Base-by-base conservation (phyloP, 192 early-diverging fungal genomes). In the Podochytrium sp. region DNA sequence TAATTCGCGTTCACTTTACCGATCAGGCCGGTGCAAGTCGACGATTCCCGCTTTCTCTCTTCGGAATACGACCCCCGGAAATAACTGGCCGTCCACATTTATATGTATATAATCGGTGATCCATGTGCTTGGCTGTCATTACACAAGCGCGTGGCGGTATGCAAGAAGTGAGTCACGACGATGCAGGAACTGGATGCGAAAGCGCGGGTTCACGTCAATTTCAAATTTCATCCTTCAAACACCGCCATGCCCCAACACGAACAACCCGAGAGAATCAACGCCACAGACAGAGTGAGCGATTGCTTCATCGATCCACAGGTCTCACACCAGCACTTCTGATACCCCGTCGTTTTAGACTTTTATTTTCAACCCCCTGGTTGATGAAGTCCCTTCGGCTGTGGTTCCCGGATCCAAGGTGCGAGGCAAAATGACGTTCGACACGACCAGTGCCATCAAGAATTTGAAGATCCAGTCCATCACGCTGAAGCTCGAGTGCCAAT, bases 391-490 rank as follows among this genome's bases (percentile, higher is more conserved):
- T 10, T 47, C 16, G 32, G 66, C 51, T 27, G 66, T 49, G n/a
- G 32, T n/a, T 29, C 47, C 51, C 10, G 50, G 66, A 14, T 6
- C 7, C 5, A 29, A 16, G 2, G 25, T 69, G 27, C n/a, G 55
- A 33, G 66, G 66, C 20, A 53, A 27, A 7, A 35, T 69, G 30
- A 27, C 5, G 3, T 69, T 69, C 66, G 66, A 69, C 66, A 69
- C 66, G 10, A 69, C 66, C 14, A 7, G 23, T 16, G n/a, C n/a
- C n/a, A n/a, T n/a, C n/a, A 6, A 29, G 38, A 35, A 69, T n/a
- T 5, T 53, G 4, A 20, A 30, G 3, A 25, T 69, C 14, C 30
- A 69, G 27, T 47, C 16, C 3, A 34, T 53, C 50, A 27, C 47
- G 14, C 3, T 69, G 3, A 69, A 69, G 33, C 20, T 69, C 7